Base-by-base conservation (phyloP, 805 yeast genomes). In the Candida taoyuanica region DNA sequence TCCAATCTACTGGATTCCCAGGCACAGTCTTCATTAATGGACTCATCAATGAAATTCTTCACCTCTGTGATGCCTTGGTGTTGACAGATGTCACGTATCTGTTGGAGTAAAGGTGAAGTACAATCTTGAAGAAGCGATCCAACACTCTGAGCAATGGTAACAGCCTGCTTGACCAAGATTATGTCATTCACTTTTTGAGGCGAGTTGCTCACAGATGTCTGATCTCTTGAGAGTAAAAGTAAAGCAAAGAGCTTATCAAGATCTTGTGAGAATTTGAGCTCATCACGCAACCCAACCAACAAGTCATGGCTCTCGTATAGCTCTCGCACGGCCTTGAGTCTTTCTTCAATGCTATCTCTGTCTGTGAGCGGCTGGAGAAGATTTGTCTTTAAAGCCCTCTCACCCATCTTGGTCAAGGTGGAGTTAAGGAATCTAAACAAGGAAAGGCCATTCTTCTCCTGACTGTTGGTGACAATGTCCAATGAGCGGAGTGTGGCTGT, bases 301-400 rank as follows among this genome's bases (percentile, higher is more conserved):
- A 50, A 23, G 0, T 48, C 42, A 4, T 36, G 34, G 8, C 59
- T 40, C 0, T 29, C 33, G 8, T 53, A 37, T 13, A 73, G 45
- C 38, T 68, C 73, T 27, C 56, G 47, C 0, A 70, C 67, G 1
- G 72, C 55, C 4, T 57, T 58, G 11, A 59, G 47, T 28, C 78
- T 55, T 28, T 62, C 46, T 9, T 47, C 39, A 3, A 73, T 60
- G 17, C 68, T 62, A 0, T 45, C 42, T 14, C 40, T 42, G 43
- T 68, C 67, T 1, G 73, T 68, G 13, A 72, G 46, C 0, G 77
- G 78, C 40, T 72, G 78, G n/a, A 72, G 43, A 3, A 71, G 62
- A 36, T 62, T 70, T 25, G 58, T 65, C 42, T 63, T 60, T 33
- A 73, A 49, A 6, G 64, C 40, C 35, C 76, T 45, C 13, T 50